These are phyloP conservation scores for Phytopythium boreale DNA, from an alignment of 352 stramenopile species.

Conservation along the genomic window DNA sequence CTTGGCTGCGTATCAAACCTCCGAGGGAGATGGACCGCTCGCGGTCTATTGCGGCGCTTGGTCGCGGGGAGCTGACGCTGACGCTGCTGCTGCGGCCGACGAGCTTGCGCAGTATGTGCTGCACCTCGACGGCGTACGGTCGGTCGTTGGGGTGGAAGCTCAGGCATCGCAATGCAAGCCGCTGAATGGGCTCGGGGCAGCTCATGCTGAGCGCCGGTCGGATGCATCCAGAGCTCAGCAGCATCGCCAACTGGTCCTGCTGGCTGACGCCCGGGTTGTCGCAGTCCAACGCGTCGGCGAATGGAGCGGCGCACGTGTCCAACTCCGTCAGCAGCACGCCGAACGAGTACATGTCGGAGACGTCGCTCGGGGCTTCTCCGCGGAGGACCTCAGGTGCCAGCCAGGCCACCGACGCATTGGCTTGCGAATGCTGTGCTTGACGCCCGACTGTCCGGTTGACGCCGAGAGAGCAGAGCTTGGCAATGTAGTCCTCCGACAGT, in stretches of 20 bases:
- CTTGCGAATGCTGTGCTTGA: not conserved
- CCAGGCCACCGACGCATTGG: conserved; percentile 32
- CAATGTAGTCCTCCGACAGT: conserved; percentile 36
- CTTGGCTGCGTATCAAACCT: not conserved
- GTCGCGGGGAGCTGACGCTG: conserved; percentile 8
- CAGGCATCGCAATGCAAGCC: conserved; percentile 41
- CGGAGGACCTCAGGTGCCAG: conserved; percentile 50
- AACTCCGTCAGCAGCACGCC: conserved; percentile 57
- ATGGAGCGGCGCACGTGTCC: conserved; percentile 53
- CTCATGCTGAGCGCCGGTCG: conserved; percentile 38
- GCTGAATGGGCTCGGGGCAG: conserved; percentile 41
- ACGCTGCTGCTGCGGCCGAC: conserved; percentile 27
- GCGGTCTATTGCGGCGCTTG: not conserved
- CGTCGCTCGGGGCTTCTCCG: conserved; percentile 24
- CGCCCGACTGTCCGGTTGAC: conserved; percentile 2
- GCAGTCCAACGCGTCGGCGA: conserved; percentile 33
- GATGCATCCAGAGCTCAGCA: conserved; percentile 45
- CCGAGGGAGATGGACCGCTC: not conserved
- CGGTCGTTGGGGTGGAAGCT: conserved; percentile 42
- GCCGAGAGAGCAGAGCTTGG: conserved; percentile 52
- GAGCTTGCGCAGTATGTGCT: conserved; percentile 37
- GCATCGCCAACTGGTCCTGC: conserved; percentile 39
- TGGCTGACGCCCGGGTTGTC: conserved; percentile 31
- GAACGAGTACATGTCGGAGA: conserved; percentile 78
- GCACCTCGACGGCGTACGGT: conserved; percentile 31